phyloP scores from a whole-genome alignment of 2,329 filamentous ascomycete species.

The Colletotrichum sp. region DNA sequence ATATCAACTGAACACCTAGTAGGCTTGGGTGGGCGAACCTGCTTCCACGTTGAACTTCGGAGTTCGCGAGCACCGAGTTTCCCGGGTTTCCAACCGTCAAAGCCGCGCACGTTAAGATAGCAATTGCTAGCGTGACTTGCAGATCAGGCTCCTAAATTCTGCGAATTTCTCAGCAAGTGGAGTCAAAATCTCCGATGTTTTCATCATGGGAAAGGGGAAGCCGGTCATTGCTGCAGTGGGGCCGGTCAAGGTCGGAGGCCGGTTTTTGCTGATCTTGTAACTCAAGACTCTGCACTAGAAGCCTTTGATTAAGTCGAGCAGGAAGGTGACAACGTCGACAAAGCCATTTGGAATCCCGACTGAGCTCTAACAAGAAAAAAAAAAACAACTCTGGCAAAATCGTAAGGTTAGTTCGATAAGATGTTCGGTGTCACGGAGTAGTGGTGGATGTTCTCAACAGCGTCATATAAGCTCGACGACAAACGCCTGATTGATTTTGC shows the following conservation, averaged over 20 bases:
- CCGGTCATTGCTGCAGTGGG: background rate
- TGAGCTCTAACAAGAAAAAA: background rate
- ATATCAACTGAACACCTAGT: background rate
- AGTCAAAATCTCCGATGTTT: rapidly evolving
- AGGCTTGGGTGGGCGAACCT: background rate
- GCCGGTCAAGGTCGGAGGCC: background rate
- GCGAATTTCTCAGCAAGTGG: background rate
- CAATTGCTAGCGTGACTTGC: background rate
- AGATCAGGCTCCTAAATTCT: rapidly evolving
- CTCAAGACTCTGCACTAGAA: background rate
- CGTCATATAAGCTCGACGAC: background rate
- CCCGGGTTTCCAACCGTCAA: background rate
- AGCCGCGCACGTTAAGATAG: background rate
- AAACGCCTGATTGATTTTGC: background rate
- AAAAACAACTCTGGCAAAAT: rapidly evolving
- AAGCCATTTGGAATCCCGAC: rapidly evolving
- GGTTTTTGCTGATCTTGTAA: background rate
- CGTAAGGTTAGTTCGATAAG: background rate
- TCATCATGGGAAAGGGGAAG: background rate
- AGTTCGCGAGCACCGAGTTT: background rate
- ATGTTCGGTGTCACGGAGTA: background rate
- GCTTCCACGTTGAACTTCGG: background rate
- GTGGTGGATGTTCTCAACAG: background rate
- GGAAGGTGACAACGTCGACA: background rate
- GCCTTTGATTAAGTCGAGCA: background rate